Evolutionary conservation across 1,139 yeast species (phyloP).

Genomic region (Saccharomycopsis hybrid): DNA sequence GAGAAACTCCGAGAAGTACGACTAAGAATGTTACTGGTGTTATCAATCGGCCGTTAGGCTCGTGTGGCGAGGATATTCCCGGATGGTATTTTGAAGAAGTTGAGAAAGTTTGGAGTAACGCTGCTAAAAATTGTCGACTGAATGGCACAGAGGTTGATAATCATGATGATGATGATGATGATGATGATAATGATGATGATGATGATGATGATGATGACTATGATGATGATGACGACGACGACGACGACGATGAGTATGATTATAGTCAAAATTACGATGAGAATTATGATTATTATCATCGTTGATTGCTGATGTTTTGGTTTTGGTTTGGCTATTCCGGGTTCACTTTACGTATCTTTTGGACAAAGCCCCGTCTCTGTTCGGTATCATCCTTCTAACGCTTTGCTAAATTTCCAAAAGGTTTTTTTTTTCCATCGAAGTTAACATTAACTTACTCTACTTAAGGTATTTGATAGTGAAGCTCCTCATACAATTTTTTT

Average conservation of each 20-base stretch:
- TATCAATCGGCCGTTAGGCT: constrained; percentile 23
- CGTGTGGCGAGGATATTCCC: constrained; percentile 25
- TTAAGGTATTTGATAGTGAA: no score
- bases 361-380: no score
- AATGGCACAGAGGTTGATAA: neutral
- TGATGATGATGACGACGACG: constrained; percentile 7
- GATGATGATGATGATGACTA: constrained; percentile 5
- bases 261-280: neutral
- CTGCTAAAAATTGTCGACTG: neutral
- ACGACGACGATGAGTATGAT: constrained; percentile 2
- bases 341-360: no score
- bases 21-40: no score
- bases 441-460: no score
- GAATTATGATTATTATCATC: neutral
- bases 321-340: no score
- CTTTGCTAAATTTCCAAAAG: no score
- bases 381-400: no score
- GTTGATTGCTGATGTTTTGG: neutral
- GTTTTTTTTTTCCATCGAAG: no score
- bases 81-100: constrained; percentile 22
- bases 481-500: no score
- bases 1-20: no score
- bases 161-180: neutral
- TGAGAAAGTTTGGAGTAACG: no score
- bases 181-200: neutral